Evolutionary conservation across 371 early-diverging fungal genomes (phyloP).

Genomic region (Circinella umbellata): DNA sequence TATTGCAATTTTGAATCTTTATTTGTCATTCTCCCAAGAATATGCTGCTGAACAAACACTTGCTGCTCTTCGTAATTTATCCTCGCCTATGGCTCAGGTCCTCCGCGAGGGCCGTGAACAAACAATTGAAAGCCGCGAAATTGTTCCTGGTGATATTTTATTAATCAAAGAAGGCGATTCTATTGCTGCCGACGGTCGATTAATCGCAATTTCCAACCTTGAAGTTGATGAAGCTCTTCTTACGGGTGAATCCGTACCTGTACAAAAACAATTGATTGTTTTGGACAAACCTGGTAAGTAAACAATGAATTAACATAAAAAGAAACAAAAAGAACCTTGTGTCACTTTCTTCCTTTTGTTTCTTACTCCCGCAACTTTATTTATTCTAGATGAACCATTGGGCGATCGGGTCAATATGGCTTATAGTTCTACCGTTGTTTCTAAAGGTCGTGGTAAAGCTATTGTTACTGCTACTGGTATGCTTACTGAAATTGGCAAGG

Average conservation of each 20-base stretch:
- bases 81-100: slow-evolving; percentile 79
- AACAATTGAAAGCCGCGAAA: slow-evolving; percentile 64
- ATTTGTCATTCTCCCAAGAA: slow-evolving; percentile 87
- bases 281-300: slow-evolving; percentile 27
- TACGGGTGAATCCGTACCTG: slow-evolving; percentile 83
- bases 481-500: slow-evolving; percentile 87
- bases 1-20: slow-evolving; percentile 78
- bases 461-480: slow-evolving; percentile 82
- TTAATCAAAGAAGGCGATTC: slow-evolving; percentile 88
- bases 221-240: slow-evolving; percentile 86
- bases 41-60: slow-evolving; percentile 87
- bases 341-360: not conserved
- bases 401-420: slow-evolving; percentile 67
- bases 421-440: slow-evolving; percentile 58
- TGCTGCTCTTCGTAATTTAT: slow-evolving; percentile 81
- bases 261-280: slow-evolving; percentile 54
- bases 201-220: slow-evolving; percentile 78
- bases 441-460: slow-evolving; percentile 51
- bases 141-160: slow-evolving; percentile 91
- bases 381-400: slow-evolving; percentile 34
- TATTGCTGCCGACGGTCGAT: slow-evolving; percentile 84
- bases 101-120: slow-evolving; percentile 76
- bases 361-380: not conserved
- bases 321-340: not conserved
- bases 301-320: no score